Evolutionary conservation across 768 basidiomycete species (phyloP).

Genomic region (Chlorophyllum brunneum): DNA sequence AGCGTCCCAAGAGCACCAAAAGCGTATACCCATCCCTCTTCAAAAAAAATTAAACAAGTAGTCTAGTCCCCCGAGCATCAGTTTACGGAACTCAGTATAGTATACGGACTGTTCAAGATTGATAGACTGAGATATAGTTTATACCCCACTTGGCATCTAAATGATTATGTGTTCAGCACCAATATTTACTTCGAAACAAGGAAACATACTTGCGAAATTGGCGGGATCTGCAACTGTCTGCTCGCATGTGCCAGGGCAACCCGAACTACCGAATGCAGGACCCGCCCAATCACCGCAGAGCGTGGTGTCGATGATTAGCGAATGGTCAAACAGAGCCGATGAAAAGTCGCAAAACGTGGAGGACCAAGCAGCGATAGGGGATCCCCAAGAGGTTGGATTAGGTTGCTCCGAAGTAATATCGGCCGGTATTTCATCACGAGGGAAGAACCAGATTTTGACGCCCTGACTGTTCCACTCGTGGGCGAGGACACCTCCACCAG

Average conservation of each 20-base stretch:
- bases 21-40: no score
- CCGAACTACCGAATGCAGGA: constrained; percentile 26
- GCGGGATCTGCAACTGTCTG: constrained; percentile 46
- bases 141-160: not conserved
- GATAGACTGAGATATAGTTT: not conserved
- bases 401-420: constrained; percentile 46
- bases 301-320: constrained; percentile 41
- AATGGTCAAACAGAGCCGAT: constrained; percentile 46
- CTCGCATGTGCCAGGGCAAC: constrained; percentile 42
- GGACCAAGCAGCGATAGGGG: constrained; percentile 48
- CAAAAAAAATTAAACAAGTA: no score
- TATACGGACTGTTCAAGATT: constrained; percentile 2
- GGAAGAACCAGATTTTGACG: constrained; percentile 54
- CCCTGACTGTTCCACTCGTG: constrained; percentile 47
- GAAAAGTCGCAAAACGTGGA: constrained; percentile 42
- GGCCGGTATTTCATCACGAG: constrained; percentile 41
- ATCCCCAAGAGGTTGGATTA: constrained; percentile 45
- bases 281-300: constrained; percentile 45
- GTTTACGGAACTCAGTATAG: not conserved
- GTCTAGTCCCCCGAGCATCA: no score
- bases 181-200: not conserved
- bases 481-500: constrained; percentile 48
- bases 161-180: not conserved
- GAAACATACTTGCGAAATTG: constrained; percentile 41
- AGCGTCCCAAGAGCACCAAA: no score